phyloP scores from a whole-genome alignment of 2,329 filamentous ascomycete species.

The Talaromyces funiculosus region DNA sequence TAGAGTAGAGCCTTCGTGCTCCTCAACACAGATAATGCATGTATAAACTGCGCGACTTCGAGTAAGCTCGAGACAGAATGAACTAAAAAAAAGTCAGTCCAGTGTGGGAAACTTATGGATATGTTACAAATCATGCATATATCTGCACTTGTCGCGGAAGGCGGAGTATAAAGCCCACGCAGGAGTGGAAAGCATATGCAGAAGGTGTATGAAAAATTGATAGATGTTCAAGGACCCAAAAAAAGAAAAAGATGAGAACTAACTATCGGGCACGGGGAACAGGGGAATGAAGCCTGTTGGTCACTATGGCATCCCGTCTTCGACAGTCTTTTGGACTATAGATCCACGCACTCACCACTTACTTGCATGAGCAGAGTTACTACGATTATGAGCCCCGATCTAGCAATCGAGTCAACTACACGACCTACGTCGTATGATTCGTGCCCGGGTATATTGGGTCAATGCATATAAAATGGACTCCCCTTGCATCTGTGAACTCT shows the following conservation, averaged over 20 bases:
- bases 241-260: background rate
- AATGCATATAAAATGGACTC: constrained; percentile 24
- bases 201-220: constrained; percentile 10
- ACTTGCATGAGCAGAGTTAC: background rate
- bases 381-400: constrained; percentile 18
- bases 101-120: background rate
- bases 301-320: background rate
- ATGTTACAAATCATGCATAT: constrained; percentile 6
- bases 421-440: constrained; percentile 29
- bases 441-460: constrained; percentile 27
- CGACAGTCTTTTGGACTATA: background rate
- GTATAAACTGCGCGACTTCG: background rate
- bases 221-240: constrained; percentile 15
- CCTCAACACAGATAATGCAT: constrained; percentile 11
- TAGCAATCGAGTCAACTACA: constrained; percentile 6
- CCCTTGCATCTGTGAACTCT: constrained; percentile 35
- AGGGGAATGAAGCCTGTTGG: constrained; percentile 10
- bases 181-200: constrained; percentile 13
- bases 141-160: background rate
- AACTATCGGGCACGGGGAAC: constrained; percentile 7
- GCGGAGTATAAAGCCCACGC: constrained; percentile 10
- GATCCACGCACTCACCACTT: constrained; percentile 25
- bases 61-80: background rate
- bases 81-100: background rate
- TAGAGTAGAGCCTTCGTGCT: constrained; percentile 15